Evolutionary conservation across 129 eudicot species (phyloP).

Genomic region (Kitagawia praeruptora): DNA sequence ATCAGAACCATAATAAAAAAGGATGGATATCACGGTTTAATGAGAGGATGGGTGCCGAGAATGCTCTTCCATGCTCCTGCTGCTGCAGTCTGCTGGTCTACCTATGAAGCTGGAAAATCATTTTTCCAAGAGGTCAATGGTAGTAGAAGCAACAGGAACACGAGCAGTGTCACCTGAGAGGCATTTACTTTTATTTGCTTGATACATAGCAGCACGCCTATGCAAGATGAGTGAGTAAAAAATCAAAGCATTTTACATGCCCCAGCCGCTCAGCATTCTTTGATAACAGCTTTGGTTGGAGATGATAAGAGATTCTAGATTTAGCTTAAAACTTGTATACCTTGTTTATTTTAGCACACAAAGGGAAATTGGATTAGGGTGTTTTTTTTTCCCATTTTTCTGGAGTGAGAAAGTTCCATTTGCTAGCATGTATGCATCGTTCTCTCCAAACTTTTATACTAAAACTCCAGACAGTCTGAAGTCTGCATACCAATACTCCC

Average conservation of each 20-base stretch:
- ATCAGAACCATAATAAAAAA: slow-evolving; percentile 50
- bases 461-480: neutral
- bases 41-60: slow-evolving; percentile 87
- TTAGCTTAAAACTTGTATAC: neutral
- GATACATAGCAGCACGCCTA: neutral
- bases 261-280: neutral
- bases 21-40: slow-evolving; percentile 73
- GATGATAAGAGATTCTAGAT: neutral
- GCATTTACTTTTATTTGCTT: slow-evolving; percentile 1
- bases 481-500: too few relatives aligned
- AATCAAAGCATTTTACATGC: neutral
- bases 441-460: neutral
- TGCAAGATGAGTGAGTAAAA: neutral
- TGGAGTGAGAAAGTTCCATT: neutral
- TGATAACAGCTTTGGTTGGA: neutral
- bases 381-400: neutral
- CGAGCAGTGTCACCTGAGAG: slow-evolving; percentile 28
- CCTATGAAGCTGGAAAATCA: slow-evolving; percentile 68
- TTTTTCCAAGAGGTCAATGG: slow-evolving; percentile 52
- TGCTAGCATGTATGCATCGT: neutral
- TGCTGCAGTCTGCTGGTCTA: slow-evolving; percentile 93
- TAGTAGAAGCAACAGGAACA: slow-evolving; percentile 10
- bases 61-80: slow-evolving; percentile 95
- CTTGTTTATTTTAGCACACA: neutral
- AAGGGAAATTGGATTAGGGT: neutral